A percentile compares a stretch with the other conserved stretches of the same genome.
phyloP scores from a whole-genome alignment of 176 grass and related monocot genomes.

The Eragrostis nindensis region DNA sequence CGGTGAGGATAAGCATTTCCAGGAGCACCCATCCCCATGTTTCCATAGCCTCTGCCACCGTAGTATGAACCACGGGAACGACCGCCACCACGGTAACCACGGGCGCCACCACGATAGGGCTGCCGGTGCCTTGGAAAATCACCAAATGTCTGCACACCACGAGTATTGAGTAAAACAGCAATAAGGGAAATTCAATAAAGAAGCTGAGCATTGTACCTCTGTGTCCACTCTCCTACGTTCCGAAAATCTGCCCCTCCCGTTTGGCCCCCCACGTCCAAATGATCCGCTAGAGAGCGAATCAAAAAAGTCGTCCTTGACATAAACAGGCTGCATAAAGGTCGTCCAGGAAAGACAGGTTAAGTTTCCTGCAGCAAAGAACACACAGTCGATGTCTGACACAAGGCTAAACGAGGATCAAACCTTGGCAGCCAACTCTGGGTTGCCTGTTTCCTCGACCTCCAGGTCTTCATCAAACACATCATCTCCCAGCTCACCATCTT shows the following conservation, averaged over 20 bases:
- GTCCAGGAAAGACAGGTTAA: neutral
- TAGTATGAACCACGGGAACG: constrained; percentile 63
- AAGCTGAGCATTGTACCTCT: constrained; percentile 44
- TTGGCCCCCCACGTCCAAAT: constrained; percentile 66
- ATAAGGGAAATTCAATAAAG: neutral
- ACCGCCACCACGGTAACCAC: constrained; percentile 63
- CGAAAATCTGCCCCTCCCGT: constrained; percentile 57
- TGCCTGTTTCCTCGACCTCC: constrained; percentile 58
- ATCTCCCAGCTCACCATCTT: constrained; percentile 64
- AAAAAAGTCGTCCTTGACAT: constrained; percentile 88
- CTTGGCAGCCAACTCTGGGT: constrained; percentile 52
- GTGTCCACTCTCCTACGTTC: constrained; percentile 76
- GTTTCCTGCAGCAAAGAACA: neutral
- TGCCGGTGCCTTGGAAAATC: constrained; percentile 67
- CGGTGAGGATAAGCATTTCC: constrained; percentile 44
- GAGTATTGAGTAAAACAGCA: neutral
- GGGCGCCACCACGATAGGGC: constrained; percentile 49
- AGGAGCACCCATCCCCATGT: constrained; percentile 43
- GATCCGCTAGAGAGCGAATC: constrained; percentile 72
- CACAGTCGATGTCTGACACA: neutral
- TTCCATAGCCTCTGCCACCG: constrained; percentile 60
- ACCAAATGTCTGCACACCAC: constrained; percentile 71
- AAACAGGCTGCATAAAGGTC: constrained; percentile 59
- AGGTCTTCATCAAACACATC: constrained; percentile 67
- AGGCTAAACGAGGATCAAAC: constrained; percentile 30